Percentiles rank a stretch among this genome's conserved stretches.
phyloP scores from a whole-genome alignment of 148 eudicot species.

The Salicornia ramosissima region DNA sequence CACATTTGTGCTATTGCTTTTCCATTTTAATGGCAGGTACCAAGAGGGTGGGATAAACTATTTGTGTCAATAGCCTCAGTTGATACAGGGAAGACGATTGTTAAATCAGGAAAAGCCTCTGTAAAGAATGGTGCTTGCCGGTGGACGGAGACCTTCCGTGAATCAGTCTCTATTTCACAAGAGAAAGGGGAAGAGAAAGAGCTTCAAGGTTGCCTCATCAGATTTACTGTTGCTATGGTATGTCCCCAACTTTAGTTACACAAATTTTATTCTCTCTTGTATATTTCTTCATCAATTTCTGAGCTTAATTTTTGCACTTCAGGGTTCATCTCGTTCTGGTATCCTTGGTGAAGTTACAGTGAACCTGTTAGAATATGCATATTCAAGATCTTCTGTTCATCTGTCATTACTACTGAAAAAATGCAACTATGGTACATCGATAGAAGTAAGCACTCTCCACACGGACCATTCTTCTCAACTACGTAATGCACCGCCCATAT shows the following conservation, averaged over 20 bases:
- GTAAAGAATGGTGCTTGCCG: slow-evolving; percentile 58
- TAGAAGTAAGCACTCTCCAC: slow-evolving; percentile 42
- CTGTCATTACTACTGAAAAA: slow-evolving; percentile 51
- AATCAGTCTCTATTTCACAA: slow-evolving; percentile 42
- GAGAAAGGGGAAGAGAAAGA: slow-evolving; percentile 38
- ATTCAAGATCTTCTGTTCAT: slow-evolving; percentile 41
- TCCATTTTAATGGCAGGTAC: slow-evolving; percentile 44
- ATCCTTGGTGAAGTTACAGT: slow-evolving; percentile 67
- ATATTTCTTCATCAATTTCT: neutral
- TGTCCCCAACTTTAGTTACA: neutral
- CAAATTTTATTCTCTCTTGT: neutral
- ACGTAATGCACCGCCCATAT: neutral
- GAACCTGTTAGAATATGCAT: slow-evolving; percentile 42
- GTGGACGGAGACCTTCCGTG: slow-evolving; percentile 59
- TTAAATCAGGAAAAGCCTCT: slow-evolving; percentile 48
- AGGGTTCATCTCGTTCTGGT: slow-evolving; percentile 75
- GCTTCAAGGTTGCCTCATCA: slow-evolving; percentile 36
- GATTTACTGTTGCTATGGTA: slow-evolving; percentile 65
- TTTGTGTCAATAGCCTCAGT: slow-evolving; percentile 41
- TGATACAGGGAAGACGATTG: slow-evolving; percentile 61
- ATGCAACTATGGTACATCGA: slow-evolving; percentile 49
- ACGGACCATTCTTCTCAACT: neutral
- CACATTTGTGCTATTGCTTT: neutral
- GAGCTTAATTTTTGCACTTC: slow-evolving; percentile 13
- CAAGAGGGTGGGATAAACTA: slow-evolving; percentile 85